Percentiles rank a stretch among this genome's conserved stretches.
phyloP scores from a whole-genome alignment of 2,329 filamentous ascomycete species.

The Aureobasidium sp. region DNA sequence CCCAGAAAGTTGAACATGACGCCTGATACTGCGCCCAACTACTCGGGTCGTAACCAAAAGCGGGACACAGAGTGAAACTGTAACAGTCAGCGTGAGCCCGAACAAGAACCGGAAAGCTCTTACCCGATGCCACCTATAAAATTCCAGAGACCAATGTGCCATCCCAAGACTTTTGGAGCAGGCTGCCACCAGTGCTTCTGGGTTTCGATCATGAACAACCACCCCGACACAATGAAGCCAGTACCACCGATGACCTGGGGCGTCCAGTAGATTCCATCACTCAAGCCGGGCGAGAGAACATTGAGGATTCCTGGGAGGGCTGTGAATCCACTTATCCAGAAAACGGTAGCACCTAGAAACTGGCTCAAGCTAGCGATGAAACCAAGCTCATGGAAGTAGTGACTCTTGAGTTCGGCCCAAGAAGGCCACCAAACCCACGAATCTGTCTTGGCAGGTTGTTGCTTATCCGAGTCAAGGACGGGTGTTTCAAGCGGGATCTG shows the following conservation, averaged over 20 bases:
- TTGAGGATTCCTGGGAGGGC: constrained; percentile 51
- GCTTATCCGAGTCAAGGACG: not conserved
- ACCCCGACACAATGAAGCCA: constrained; percentile 53
- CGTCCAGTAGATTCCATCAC: constrained; percentile 54
- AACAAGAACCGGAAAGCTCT: not conserved
- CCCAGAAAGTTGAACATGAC: constrained; percentile 23
- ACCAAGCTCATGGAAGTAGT: constrained; percentile 56
- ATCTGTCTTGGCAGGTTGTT: not conserved
- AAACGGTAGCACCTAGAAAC: constrained; percentile 54
- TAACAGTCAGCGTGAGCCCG: constrained; percentile 30
- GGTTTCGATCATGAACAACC: constrained; percentile 60
- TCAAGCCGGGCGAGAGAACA: constrained; percentile 41
- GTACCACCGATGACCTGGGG: constrained; percentile 56
- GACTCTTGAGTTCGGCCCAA: constrained; percentile 48
- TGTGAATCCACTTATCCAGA: constrained; percentile 58
- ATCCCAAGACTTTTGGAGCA: constrained; percentile 51
- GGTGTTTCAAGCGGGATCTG: not conserved
- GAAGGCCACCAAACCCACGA: constrained; percentile 57
- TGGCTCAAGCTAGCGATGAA: constrained; percentile 55
- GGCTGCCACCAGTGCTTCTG: constrained; percentile 58
- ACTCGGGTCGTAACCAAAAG: constrained; percentile 24
- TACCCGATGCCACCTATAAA: constrained; percentile 57
- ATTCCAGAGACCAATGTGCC: constrained; percentile 63
- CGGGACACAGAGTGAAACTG: constrained; percentile 34
- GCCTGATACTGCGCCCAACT: constrained; percentile 26